Percentiles rank a stretch among this genome's conserved stretches.
These are phyloP conservation scores for Rhizopus microsporus DNA, from an alignment of 371 early-diverging fungal genomes.

Conservation along the genomic window DNA sequence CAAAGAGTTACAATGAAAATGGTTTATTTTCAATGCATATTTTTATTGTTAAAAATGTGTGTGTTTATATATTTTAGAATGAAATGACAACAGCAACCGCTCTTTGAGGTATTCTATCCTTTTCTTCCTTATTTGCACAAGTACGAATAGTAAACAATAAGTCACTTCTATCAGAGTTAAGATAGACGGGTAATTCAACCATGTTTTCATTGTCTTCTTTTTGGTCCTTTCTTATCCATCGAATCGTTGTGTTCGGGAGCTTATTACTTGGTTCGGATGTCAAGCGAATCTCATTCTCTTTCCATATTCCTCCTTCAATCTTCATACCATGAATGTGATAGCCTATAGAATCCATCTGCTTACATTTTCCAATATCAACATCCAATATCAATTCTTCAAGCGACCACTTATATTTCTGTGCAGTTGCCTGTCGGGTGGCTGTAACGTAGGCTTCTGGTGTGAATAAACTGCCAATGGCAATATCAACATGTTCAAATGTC, in stretches of 20 bases:
- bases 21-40: too few relatives aligned
- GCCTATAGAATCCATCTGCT: conserved; percentile 14
- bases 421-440: conserved; percentile 87
- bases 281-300: conserved; percentile 48
- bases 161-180: conserved; percentile 78
- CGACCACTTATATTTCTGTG: conserved; percentile 69
- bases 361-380: conserved; percentile 43
- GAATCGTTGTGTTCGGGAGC: conserved; percentile 42
- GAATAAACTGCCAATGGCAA: conserved; percentile 90
- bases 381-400: conserved; percentile 67
- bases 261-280: conserved; percentile 53
- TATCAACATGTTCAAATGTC: conserved; percentile 38
- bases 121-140: conserved; percentile 38
- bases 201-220: conserved; percentile 13
- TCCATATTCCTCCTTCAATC: conserved; percentile 75
- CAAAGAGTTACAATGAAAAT: too few relatives aligned
- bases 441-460: conserved; percentile 92
- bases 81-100: conserved; percentile 72
- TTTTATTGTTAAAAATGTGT: too few relatives aligned
- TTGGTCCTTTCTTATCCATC: conserved; percentile 51
- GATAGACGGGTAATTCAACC: conserved; percentile 77
- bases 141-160: conserved; percentile 74
- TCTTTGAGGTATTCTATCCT: conserved; percentile 67
- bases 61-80: conserved; percentile 30
- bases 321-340: conserved; percentile 53